These are phyloP conservation scores for Tuctoria greenei DNA, from an alignment of 176 grass and related monocot species.

Conservation along the genomic window DNA sequence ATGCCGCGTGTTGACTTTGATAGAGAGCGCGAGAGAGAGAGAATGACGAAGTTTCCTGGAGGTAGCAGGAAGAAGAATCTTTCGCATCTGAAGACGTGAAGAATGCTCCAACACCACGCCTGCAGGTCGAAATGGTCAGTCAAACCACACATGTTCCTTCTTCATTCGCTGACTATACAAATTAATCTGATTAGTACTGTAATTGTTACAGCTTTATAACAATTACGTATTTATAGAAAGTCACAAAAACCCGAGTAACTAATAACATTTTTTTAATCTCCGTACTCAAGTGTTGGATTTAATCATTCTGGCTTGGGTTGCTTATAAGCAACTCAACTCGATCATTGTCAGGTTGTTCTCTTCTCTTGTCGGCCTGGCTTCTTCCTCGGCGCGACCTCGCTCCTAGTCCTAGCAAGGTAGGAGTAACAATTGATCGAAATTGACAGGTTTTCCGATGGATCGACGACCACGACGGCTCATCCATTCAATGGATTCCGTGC, in stretches of 20 bases:
- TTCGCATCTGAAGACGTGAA: slow-evolving; percentile 44
- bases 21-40: background rate
- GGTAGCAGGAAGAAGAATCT: too few species aligned
- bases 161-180: background rate
- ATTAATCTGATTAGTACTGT: too few species aligned
- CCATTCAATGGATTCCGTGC: background rate
- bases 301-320: slow-evolving; percentile 42
- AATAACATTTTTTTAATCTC: too few species aligned
- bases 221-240: background rate
- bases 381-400: background rate
- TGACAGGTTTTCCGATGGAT: background rate
- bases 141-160: background rate
- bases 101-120: slow-evolving; percentile 38
- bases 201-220: background rate
- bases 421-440: too few species aligned
- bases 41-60: background rate
- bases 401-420: too few species aligned
- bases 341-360: background rate
- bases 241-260: background rate
- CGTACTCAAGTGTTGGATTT: background rate
- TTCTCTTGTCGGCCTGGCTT: too few species aligned
- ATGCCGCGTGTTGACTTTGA: too few species aligned
- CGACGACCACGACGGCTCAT: background rate
- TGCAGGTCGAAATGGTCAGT: background rate
- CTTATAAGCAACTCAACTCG: slow-evolving; percentile 36